Base-by-base conservation (phyloP, 192 early-diverging fungal species). In the Coemansia sp. region DNA sequence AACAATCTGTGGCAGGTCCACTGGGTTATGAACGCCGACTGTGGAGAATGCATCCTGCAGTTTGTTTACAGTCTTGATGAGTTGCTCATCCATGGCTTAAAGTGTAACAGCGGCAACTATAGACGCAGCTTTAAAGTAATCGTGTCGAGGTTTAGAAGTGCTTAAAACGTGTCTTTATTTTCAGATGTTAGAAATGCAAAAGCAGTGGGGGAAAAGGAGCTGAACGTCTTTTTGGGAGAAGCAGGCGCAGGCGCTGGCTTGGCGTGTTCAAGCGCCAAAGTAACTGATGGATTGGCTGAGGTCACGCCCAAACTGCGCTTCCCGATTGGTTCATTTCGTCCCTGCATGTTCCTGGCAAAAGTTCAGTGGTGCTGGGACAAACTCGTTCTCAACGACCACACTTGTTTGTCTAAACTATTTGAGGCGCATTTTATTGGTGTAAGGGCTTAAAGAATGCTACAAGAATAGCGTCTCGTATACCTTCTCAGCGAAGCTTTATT, bases 21-120 rank as follows among this genome's bases (percentile, higher is more conserved):
- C 90, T 7, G 92, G 92, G 67, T 94, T 94, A 61, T 90, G 86
- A 32, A 94, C 91, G 56, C 92, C 92, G 27, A 94, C 92, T 8
- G 92, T 93, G 10, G 90, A 81, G 67, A 94, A 94, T 18, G 89
- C 92, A 74, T 94, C 92, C 74, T 94, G 92, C 31, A 94, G 85
- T 63, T 89, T 93, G 76, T 94, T 94, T 65, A 94, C 77, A 57
- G 83, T 85, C 49, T 83, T 83, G 65, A 86, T 86, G 67, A 86
- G 80, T 18, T 82, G 71, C 74, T 78, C 65, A 65, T 86, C 85
- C 85, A 86, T 84, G 58, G 49, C 60, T 56, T 44, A 63, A 44
- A 30, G 38, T 44, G 44, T 38, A 38, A 47, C 38, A 10, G n/a
- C 16, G 25, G 56, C 58, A 38, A 38, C 21, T 7, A 24, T 14